Evolutionary conservation across 345 rosid species (phyloP), one percentile per base, ranked within the genome.

Genomic region (Salix koriyanagi): DNA sequence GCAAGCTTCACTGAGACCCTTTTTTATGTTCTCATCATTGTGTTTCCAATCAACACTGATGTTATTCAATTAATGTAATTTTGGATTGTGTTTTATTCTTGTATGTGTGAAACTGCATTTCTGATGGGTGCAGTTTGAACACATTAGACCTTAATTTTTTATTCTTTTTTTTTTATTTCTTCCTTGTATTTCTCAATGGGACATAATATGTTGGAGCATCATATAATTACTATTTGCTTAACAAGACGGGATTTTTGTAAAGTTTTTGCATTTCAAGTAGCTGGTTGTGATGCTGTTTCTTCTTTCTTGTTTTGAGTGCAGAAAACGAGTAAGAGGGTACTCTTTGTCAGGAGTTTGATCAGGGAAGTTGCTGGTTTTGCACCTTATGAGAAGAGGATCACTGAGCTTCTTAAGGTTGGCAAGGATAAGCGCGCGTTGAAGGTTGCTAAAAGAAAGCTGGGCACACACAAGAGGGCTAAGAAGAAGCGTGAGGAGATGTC

Each of bases 401-500:
- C 90, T 34, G 98, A 93, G 90, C 97, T 93, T 79, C 81, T 91
- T 25, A 91, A 93, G 79, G 95, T 93, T 0, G 97, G 94, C 12
- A 93, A 93, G 90, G 98, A 91, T 84, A 93, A 91, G 87, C 79
- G 94, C 21, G 98, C 94, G 2, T 82, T 91, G 13, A 93, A 91
- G 86, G 94, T 93, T 19, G 96, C 97, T 19, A 93, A 91, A 81
- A 82, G 94, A 79, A 93, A 93, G 91, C 52, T 93, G 75, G 97
- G 97, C 50, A 91, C 97, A 21, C 96, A 93, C 93, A 93, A 93
- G 86, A 90, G 96, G 78, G 98, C 94, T 42, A 93, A 93, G 90
- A 84, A 83, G 85, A 93, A 93, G 95, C 82, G 98, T 44, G 98
- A 91, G 84, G 98, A 93, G 88, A 91, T 93, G 98, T 87, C 97